A percentile compares a stretch with the other conserved stretches of the same genome.
Conservation (phyloP, 2,329 filamentous ascomycete species). For the Graphilbum ipis-grandicollis region DNA sequence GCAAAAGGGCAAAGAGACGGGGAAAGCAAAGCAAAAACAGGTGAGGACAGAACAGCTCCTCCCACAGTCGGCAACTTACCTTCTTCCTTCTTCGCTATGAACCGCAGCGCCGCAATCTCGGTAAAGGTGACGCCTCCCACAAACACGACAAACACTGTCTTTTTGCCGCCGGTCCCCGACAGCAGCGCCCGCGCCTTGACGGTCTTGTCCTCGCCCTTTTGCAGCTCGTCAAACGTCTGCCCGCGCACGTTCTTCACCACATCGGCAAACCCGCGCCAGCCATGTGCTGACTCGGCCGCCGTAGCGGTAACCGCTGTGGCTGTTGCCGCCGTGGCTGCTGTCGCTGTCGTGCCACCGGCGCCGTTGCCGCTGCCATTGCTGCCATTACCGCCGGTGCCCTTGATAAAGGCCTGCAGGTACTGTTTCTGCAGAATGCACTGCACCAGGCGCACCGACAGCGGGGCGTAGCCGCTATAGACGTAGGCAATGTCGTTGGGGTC, state of each 20-base stretch:
- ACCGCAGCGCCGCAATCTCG: constrained; percentile 84
- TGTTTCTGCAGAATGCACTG: constrained; percentile 89
- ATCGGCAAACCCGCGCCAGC: constrained; percentile 90
- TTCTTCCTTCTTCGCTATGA: constrained; percentile 72
- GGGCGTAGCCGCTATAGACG: constrained; percentile 93
- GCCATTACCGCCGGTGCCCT: constrained; percentile 25
- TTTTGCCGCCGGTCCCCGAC: constrained; percentile 55
- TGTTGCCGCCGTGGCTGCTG: background rate
- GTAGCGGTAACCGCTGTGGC: constrained; percentile 20
- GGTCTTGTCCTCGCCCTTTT: constrained; percentile 85
- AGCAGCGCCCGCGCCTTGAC: constrained; percentile 72
- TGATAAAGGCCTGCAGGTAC: constrained; percentile 53
- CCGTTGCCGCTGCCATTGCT: background rate
- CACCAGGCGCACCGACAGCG: constrained; percentile 75
- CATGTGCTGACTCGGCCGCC: constrained; percentile 41
- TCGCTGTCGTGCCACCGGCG: constrained; percentile 18
- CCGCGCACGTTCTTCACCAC: constrained; percentile 74
- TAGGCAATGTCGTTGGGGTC: constrained; percentile 94
- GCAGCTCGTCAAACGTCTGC: constrained; percentile 77
- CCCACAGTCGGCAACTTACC: constrained; percentile 24
- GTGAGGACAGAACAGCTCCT: background rate
- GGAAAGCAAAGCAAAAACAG: too few relatives aligned
- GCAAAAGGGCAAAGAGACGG: background rate
- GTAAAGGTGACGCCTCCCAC: constrained; percentile 93
- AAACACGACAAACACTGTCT: constrained; percentile 92